Conservation (phyloP, 345 rosid species). For the Aquilaria sinensis region DNA sequence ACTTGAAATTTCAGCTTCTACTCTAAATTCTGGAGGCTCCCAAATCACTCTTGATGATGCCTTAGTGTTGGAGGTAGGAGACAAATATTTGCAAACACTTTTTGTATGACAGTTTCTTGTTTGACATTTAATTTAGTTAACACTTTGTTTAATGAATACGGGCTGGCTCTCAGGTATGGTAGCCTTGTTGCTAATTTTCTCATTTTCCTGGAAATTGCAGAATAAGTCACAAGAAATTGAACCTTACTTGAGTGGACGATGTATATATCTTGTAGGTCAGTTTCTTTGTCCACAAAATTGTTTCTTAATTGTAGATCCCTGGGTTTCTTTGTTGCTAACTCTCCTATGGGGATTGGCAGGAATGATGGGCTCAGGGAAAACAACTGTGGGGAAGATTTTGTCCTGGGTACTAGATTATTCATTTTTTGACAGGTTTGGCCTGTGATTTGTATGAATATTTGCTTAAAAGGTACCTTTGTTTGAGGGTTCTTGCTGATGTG, state of each 20-base stretch:
- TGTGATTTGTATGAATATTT: not conserved
- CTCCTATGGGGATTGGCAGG: slow-evolving; percentile 37
- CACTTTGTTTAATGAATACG: not conserved
- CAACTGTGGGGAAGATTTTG: slow-evolving; percentile 82
- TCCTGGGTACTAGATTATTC: slow-evolving; percentile 64
- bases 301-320: slow-evolving; percentile 7
- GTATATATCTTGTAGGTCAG: slow-evolving; percentile 94
- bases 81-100: not conserved
- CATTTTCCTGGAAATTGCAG: slow-evolving; percentile 45
- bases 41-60: slow-evolving; percentile 39
- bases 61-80: slow-evolving; percentile 53
- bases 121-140: slow-evolving; percentile 4
- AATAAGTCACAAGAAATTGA: slow-evolving; percentile 64
- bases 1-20: slow-evolving; percentile 38
- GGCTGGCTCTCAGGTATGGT: not conserved
- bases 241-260: slow-evolving; percentile 67
- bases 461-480: not conserved
- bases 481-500: not conserved
- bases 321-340: slow-evolving; percentile 9
- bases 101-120: slow-evolving; percentile 2
- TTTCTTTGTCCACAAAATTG: slow-evolving; percentile 20
- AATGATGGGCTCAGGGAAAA: slow-evolving; percentile 98
- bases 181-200: slow-evolving; percentile 16
- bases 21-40: slow-evolving; percentile 43
- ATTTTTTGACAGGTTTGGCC: slow-evolving; percentile 75